A percentile compares a stretch with the other conserved stretches of the same genome.
These are phyloP conservation scores for Oryza officinalis DNA, from an alignment of 176 grass and related monocot genomes.

Conservation along the genomic window DNA sequence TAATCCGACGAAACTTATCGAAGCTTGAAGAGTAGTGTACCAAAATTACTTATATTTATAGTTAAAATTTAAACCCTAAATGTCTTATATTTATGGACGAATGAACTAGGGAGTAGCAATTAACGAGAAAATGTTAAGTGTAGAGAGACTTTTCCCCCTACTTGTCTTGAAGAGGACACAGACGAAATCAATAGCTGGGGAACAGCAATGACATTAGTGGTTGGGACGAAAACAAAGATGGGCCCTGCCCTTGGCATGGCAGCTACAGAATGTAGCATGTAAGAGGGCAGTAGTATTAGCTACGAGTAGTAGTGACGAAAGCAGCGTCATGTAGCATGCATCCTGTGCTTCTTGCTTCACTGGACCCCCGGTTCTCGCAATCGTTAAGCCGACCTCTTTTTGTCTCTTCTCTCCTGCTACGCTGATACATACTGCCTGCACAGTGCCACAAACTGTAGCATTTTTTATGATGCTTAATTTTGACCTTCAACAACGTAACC, in stretches of 20 bases:
- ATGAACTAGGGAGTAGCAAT: no score
- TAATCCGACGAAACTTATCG: no score
- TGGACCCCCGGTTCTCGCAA: slow-evolving; percentile 14
- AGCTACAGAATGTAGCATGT: slow-evolving; percentile 43
- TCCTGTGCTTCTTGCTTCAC: not conserved
- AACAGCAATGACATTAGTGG: not conserved
- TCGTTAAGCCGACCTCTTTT: slow-evolving; percentile 54
- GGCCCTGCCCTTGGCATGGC: not conserved
- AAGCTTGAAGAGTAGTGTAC: no score
- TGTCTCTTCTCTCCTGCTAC: slow-evolving; percentile 32
- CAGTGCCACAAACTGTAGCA: not conserved
- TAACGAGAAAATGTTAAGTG: no score
- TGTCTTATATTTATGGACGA: no score
- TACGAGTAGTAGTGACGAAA: slow-evolving; percentile 28
- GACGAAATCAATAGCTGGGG: not conserved
- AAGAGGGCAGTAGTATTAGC: not conserved
- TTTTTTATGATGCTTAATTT: not conserved
- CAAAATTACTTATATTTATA: no score
- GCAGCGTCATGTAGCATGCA: slow-evolving; percentile 35
- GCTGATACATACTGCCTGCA: not conserved
- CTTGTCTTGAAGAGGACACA: not conserved
- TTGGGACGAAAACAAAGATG: not conserved
- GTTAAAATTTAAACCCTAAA: no score
- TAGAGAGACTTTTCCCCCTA: not conserved
- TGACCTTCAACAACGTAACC: not conserved